A percentile compares a stretch with the other conserved stretches of the same genome.
Conservation (phyloP, 2,329 filamentous ascomycete genomes). For the Penicillium hordei region DNA sequence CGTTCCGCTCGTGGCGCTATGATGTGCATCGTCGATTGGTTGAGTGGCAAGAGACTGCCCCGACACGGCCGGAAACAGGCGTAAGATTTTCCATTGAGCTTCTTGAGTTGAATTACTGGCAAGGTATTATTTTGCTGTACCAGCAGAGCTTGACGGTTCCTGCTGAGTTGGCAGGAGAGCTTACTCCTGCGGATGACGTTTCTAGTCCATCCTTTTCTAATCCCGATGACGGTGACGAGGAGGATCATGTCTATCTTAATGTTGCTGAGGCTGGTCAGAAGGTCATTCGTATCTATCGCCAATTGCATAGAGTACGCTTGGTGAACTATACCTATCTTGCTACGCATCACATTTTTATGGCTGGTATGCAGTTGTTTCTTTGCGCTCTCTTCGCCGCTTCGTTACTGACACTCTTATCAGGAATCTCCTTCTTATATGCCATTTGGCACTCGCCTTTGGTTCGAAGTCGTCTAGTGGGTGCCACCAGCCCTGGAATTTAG, state of each 20-base stretch:
- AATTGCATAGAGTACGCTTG: slow-evolving; percentile 80
- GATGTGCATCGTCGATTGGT: slow-evolving; percentile 81
- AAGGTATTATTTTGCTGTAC: slow-evolving; percentile 93
- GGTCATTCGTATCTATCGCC: slow-evolving; percentile 84
- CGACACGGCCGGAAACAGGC: slow-evolving; percentile 73
- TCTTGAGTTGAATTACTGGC: slow-evolving; percentile 95
- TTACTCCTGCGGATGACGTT: slow-evolving; percentile 59
- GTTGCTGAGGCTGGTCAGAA: slow-evolving; percentile 93
- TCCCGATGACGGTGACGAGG: slow-evolving; percentile 60
- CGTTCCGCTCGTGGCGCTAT: slow-evolving; percentile 82
- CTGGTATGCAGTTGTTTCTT: slow-evolving; percentile 56
- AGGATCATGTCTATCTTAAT: slow-evolving; percentile 89
- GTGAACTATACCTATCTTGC: slow-evolving; percentile 97
- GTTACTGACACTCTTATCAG: slow-evolving; percentile 37
- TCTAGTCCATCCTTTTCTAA: slow-evolving; percentile 54
- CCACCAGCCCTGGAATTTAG: not conserved
- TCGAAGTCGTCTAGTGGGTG: slow-evolving; percentile 75
- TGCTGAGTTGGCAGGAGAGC: slow-evolving; percentile 77
- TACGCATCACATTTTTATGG: slow-evolving; percentile 96
- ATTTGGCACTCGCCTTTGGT: slow-evolving; percentile 95
- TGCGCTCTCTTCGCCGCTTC: not conserved
- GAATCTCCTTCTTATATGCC: slow-evolving; percentile 89
- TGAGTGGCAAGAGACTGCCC: slow-evolving; percentile 83
- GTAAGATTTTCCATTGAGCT: slow-evolving; percentile 89
- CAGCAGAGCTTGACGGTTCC: slow-evolving; percentile 86